A percentile compares a stretch with the other conserved stretches of the same genome.
Conservation (phyloP, 1,139 yeast species). For the Geotrichum reessii region DNA sequence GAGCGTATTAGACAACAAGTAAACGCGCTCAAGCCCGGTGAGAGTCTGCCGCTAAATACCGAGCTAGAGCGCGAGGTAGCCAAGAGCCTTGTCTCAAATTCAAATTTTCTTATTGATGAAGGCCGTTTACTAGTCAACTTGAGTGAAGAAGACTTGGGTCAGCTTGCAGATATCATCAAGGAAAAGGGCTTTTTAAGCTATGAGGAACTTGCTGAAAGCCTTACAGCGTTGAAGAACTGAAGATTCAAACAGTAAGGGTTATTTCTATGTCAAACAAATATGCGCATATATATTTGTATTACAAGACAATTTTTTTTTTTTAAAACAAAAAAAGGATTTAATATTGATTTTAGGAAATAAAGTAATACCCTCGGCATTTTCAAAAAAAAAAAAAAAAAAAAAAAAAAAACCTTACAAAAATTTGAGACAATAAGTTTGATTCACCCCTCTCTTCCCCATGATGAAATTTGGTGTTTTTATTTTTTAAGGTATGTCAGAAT, state of each 20-base stretch:
- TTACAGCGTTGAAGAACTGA: constrained; percentile 7
- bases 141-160: constrained; percentile 9
- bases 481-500: no score
- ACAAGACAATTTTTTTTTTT: no score
- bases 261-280: not conserved
- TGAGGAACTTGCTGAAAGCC: constrained; percentile 11
- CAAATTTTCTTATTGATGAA: constrained; percentile 14
- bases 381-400: no score
- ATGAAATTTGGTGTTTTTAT: no score
- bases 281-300: no score
- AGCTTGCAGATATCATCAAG: constrained; percentile 8
- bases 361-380: no score
- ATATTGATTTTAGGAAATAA: not conserved
- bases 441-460: no score
- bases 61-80: constrained; percentile 13
- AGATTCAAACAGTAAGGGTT: not conserved
- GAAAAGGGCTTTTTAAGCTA: constrained; percentile 12
- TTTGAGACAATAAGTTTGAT: no score
- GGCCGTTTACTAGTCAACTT: constrained; percentile 13
- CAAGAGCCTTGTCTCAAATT: not conserved
- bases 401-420: no score
- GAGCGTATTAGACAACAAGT: constrained; percentile 10
- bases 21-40: constrained; percentile 15
- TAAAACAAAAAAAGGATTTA: not conserved
- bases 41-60: constrained; percentile 1